Conservation (phyloP, 2,329 filamentous ascomycete genomes). For the Rhexocercosporidium sp. region DNA sequence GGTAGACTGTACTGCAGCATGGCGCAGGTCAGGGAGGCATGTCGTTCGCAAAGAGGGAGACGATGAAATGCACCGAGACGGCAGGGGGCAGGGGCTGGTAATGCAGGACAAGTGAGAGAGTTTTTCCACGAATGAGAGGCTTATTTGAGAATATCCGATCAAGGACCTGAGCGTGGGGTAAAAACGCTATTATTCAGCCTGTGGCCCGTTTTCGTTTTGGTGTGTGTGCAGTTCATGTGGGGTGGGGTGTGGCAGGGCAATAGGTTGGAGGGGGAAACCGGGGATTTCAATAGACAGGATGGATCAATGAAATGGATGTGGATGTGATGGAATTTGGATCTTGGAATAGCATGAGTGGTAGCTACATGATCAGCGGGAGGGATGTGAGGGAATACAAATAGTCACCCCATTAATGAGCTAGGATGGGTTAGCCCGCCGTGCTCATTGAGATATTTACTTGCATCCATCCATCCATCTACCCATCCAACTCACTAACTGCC, state of each 20-base stretch:
- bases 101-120: neutral
- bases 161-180: constrained; percentile 13
- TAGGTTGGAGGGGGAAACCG: neutral
- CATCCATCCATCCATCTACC: too few species aligned
- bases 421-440: neutral
- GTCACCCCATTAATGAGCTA: neutral
- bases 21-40: neutral
- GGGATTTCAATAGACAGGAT: neutral
- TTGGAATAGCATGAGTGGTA: neutral
- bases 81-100: neutral
- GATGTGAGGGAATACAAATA: neutral
- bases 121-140: constrained; percentile 6
- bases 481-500: too few species aligned
- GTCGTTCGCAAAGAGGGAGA: neutral
- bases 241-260: neutral
- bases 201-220: neutral
- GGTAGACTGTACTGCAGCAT: too few species aligned
- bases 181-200: constrained; percentile 2
- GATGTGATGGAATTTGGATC: neutral
- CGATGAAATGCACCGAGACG: neutral
- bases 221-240: neutral
- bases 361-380: neutral
- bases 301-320: neutral
- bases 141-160: constrained; percentile 5
- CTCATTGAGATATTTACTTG: neutral